A percentile compares a stretch with the other conserved stretches of the same genome.
phyloP scores from a whole-genome alignment of 331 rosid genomes.

The Acacia pycnantha region DNA sequence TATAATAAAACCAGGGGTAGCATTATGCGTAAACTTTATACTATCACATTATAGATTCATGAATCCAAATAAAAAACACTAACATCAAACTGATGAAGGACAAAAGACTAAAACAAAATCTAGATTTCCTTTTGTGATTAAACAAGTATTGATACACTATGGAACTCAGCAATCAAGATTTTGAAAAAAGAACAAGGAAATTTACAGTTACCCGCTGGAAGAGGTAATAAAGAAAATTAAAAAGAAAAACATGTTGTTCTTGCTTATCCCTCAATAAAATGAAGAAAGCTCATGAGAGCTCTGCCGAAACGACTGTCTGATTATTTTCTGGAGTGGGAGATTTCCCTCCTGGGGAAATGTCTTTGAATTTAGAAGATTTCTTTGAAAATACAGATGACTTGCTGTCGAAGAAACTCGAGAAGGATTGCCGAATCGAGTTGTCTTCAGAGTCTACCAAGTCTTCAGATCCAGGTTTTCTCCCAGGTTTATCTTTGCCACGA shows the following conservation, averaged over 20 bases:
- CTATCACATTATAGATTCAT: neutral
- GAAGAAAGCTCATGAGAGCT: conserved; percentile 4
- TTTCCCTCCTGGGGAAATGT: conserved; percentile 41
- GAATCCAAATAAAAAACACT: neutral
- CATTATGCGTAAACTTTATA: neutral
- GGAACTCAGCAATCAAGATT: conserved; percentile 17
- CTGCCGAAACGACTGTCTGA: conserved; percentile 53
- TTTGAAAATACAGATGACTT: conserved; percentile 76
- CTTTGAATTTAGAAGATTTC: conserved; percentile 64
- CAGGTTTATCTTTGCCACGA: conserved; percentile 61
- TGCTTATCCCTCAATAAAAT: conserved; percentile 26
- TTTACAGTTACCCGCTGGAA: conserved; percentile 64
- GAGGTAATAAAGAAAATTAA: neutral
- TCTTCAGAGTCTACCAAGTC: conserved; percentile 44
- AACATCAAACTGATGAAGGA: neutral
- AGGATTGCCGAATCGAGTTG: conserved; percentile 56
- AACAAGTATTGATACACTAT: conserved; percentile 18
- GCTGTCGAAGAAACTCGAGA: conserved; percentile 79
- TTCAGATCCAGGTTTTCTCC: conserved; percentile 42
- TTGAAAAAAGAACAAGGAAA: conserved; percentile 34
- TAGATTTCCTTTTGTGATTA: conserved; percentile 21
- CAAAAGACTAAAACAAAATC: neutral
- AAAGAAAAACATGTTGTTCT: neutral
- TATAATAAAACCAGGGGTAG: neutral
- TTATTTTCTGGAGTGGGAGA: conserved; percentile 33